Evolutionary conservation across 2,329 filamentous ascomycete genomes (phyloP).

Genomic region (Exophiala calicioides): DNA sequence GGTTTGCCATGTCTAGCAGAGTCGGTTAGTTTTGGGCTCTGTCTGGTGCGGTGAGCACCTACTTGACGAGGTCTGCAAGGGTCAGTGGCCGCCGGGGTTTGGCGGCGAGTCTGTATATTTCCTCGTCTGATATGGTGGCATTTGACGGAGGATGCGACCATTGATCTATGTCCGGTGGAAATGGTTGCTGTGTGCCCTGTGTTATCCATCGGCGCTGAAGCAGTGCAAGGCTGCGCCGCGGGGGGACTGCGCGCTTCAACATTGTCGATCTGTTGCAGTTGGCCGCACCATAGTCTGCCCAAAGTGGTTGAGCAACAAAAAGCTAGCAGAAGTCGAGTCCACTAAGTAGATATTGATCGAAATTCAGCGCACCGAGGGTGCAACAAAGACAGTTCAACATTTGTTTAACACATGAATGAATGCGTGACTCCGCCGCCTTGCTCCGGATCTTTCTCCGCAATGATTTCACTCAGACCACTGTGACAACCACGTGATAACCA

Average conservation of each 20-base stretch:
- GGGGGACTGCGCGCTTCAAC: constrained; percentile 17
- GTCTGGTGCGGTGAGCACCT: constrained; percentile 33
- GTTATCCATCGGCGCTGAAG: constrained; percentile 20
- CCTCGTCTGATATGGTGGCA: constrained; percentile 65
- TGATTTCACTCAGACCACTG: no score
- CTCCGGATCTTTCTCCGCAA: no score
- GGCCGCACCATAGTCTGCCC: no score
- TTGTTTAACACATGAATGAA: no score
- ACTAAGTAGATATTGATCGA: no score
- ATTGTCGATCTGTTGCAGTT: no score
- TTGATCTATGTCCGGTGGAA: constrained; percentile 24
- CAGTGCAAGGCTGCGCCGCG: constrained; percentile 9
- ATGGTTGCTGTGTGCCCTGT: constrained; percentile 19
- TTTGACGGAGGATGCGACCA: constrained; percentile 43
- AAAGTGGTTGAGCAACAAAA: no score
- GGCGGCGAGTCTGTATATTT: constrained; percentile 75
- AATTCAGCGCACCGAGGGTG: no score
- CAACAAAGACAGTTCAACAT: no score
- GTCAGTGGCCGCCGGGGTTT: constrained; percentile 79
- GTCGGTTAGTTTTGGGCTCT: constrained; percentile 14
- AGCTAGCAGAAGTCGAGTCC: no score
- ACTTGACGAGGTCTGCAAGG: constrained; percentile 86
- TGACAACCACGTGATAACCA: no score
- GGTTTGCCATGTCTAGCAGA: constrained; percentile 68
- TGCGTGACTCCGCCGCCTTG: no score